These are phyloP conservation scores for Neurospora sp. DNA, from an alignment of 495 filamentous ascomycete genomes.

Conservation along the genomic window DNA sequence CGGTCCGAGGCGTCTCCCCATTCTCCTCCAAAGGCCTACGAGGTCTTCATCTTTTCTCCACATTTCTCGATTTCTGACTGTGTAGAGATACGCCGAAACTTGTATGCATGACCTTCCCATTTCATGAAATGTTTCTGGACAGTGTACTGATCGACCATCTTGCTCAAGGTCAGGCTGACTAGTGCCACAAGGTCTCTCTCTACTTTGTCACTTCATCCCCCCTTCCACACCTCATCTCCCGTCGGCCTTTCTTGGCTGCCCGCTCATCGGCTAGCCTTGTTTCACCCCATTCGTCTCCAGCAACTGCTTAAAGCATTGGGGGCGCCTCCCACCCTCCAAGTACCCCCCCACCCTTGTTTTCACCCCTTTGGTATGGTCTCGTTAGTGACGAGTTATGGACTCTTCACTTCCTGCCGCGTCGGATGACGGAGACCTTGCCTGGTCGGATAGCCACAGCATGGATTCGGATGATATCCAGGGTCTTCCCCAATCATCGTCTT, in stretches of 20 bases:
- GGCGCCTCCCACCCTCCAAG: slow-evolving; percentile 3
- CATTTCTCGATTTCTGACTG: neutral
- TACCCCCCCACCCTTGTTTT: neutral
- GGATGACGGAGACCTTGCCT: slow-evolving; percentile 31
- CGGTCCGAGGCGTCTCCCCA: neutral
- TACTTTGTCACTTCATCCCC: neutral
- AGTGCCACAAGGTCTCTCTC: slow-evolving; percentile 7
- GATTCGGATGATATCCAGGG: slow-evolving; percentile 31
- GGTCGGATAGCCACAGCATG: slow-evolving; percentile 36
- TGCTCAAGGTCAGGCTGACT: neutral
- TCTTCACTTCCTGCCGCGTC: slow-evolving; percentile 27
- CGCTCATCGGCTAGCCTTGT: neutral
- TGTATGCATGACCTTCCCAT: neutral
- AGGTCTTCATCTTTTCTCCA: too few species aligned
- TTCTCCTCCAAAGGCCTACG: neutral
- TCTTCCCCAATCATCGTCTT: slow-evolving; percentile 27
- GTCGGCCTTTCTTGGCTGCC: slow-evolving; percentile 3
- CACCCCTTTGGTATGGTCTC: slow-evolving; percentile 25
- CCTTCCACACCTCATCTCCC: neutral
- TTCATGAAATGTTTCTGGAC: neutral
- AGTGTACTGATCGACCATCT: neutral
- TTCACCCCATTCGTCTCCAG: neutral
- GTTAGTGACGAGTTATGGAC: slow-evolving; percentile 37
- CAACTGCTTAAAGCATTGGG: slow-evolving; percentile 8
- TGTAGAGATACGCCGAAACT: neutral